Evolutionary conservation across 441 rosid species (phyloP).

Genomic region (Populus tomentosa): DNA sequence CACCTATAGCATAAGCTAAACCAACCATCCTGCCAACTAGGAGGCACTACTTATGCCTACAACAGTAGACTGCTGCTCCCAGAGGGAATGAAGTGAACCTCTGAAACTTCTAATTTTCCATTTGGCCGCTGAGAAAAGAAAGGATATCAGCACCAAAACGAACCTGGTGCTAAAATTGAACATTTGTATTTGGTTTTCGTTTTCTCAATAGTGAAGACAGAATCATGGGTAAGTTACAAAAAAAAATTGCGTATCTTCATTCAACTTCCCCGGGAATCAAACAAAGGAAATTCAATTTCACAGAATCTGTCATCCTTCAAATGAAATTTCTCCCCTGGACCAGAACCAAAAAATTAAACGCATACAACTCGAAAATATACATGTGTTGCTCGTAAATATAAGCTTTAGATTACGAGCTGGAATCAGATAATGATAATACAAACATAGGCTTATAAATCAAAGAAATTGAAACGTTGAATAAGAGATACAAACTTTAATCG

Average conservation of each 20-base stretch:
- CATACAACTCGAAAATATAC: not conserved
- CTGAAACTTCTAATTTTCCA: not conserved
- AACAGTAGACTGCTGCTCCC: not conserved
- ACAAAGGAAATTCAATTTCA: constrained; percentile 1
- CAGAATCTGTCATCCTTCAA: not conserved
- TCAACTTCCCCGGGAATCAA: constrained; percentile 3
- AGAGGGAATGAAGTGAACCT: not conserved
- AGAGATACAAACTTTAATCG: not conserved
- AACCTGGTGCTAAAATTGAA: not conserved
- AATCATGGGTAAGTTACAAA: not conserved
- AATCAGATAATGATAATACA: not conserved
- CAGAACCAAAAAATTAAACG: not conserved
- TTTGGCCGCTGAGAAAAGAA: not conserved
- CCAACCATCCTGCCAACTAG: not conserved
- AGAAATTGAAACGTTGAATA: not conserved
- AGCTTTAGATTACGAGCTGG: not conserved
- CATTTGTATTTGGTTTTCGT: not conserved
- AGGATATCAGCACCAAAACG: not conserved
- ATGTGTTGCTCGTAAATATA: not conserved
- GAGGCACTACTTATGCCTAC: not conserved
- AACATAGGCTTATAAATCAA: not conserved
- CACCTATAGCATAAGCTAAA: not conserved
- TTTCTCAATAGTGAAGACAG: not conserved
- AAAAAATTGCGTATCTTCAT: constrained; percentile 2
- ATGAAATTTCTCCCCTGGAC: not conserved